Base-by-base conservation (phyloP, 345 rosid genomes). In the Melaleuca quinquenervia region DNA sequence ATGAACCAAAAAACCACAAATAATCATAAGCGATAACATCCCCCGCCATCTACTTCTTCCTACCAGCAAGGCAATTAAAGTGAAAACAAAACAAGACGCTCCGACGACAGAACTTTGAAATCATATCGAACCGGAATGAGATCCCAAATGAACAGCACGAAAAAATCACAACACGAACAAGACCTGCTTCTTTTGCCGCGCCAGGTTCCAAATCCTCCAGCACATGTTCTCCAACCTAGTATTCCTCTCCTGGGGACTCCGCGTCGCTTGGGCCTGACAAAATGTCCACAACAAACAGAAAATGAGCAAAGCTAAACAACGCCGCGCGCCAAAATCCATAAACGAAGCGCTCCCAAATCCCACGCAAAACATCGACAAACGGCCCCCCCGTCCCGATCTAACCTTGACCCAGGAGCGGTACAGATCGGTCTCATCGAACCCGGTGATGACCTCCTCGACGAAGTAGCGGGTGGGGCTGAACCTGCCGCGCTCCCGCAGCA, bases 111-210 rank as follows among this genome's bases (percentile, higher is more conserved):
- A 32, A 64, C 45, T 64, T 15, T 2, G 45, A 64, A 64, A 36
- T 11, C 48, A 36, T 5, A 70, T 70, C 48, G 14, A 70, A 36
- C 80, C 13, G 0, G 48, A 64, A 84, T 15, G 50, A 32, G 74
- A 1, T 6, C 82, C 82, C 12, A 52, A 53, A 16, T 58, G 45
- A 86, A 32, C 52, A 26, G 49, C 60, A 52, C 82, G n/a, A 22
- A 48, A 32, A 52, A 52, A 50, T 18, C 29, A n/a, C 75, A 44
- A n/a, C 44, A 24, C 20, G 13, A 78, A 64, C 29, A 1, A 51
- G 51, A 98, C 99, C 98, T 98, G 99, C 90, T 98, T 98, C 95
- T 98, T 98, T 88, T 96, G 98, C 84, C 99, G 98, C 90, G 99
- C 99, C 86, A 96, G 89, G 93, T 98, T 95, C 99, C 98, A 98